These are phyloP conservation scores for Trichoderma virens DNA, from an alignment of 495 filamentous ascomycete genomes.

Conservation along the genomic window DNA sequence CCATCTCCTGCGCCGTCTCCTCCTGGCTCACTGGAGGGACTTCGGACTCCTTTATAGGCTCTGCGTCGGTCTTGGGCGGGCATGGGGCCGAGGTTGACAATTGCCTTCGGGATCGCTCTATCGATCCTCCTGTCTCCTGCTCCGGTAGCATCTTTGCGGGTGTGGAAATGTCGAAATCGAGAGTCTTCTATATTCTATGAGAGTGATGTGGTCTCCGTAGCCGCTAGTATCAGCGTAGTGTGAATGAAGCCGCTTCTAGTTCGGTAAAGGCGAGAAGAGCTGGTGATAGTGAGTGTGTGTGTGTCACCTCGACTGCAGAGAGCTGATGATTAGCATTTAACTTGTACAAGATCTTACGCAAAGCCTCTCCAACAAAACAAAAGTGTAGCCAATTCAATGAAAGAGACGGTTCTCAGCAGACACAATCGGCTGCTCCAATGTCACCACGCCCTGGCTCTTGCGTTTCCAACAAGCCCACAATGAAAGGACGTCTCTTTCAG, in stretches of 20 bases:
- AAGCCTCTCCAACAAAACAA: neutral
- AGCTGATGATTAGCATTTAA: neutral
- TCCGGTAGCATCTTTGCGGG: neutral
- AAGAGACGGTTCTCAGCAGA: neutral
- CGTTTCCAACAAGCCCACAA: neutral
- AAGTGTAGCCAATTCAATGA: neutral
- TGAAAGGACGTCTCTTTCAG: neutral
- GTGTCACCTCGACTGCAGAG: neutral
- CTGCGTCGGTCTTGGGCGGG: neutral
- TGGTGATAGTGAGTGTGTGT: neutral
- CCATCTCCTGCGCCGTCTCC: conserved; percentile 1
- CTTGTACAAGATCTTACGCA: neutral
- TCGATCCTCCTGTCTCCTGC: conserved; percentile 6
- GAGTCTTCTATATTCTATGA: neutral
- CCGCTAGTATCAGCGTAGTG: conserved; percentile 1
- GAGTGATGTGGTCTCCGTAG: neutral
- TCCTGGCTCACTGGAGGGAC: neutral
- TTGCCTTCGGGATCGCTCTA: conserved; percentile 7
- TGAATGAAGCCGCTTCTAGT: neutral
- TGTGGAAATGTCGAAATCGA: neutral
- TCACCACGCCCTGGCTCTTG: neutral
- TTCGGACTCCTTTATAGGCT: conserved; percentile 3
- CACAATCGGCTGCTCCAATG: neutral
- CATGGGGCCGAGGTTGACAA: neutral
- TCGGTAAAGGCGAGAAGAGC: neutral